Conservation (phyloP, 179 eudicot genomes). For the Beta lomatogona region DNA sequence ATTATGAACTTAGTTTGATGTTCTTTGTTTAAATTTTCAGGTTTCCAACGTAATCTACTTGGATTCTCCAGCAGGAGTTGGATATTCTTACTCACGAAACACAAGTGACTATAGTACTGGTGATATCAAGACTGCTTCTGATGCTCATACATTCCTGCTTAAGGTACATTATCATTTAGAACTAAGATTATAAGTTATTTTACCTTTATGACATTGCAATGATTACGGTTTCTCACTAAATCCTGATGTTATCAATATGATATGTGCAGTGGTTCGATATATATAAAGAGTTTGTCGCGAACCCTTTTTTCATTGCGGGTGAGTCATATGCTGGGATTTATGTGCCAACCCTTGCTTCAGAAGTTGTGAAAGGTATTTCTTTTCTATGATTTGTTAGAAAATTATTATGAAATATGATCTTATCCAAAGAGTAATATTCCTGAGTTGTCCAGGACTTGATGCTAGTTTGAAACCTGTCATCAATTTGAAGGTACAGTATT, state of each 20-base stretch:
- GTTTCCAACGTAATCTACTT: slow-evolving; percentile 83
- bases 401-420: neutral
- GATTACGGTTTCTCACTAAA: neutral
- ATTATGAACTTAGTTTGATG: neutral
- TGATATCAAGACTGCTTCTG: slow-evolving; percentile 77
- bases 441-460: slow-evolving; percentile 60
- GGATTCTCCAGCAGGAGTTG: slow-evolving; percentile 94
- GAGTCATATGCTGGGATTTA: slow-evolving; percentile 96
- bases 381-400: neutral
- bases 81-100: slow-evolving; percentile 67
- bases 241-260: slow-evolving; percentile 18
- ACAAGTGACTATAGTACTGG: slow-evolving; percentile 65
- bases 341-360: slow-evolving; percentile 85
- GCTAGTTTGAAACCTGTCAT: slow-evolving; percentile 69
- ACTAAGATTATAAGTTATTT: neutral
- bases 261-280: slow-evolving; percentile 74
- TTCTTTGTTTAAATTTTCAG: slow-evolving; percentile 35
- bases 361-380: slow-evolving; percentile 71
- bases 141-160: slow-evolving; percentile 73
- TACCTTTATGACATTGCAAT: neutral
- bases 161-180: slow-evolving; percentile 46
- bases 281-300: slow-evolving; percentile 67
- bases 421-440: neutral
- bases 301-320: slow-evolving; percentile 78
- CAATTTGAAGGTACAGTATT: slow-evolving; percentile 65